Evolutionary conservation across 1,139 yeast genomes (phyloP).

Genomic region (Debaryomycetaceae sp.): DNA sequence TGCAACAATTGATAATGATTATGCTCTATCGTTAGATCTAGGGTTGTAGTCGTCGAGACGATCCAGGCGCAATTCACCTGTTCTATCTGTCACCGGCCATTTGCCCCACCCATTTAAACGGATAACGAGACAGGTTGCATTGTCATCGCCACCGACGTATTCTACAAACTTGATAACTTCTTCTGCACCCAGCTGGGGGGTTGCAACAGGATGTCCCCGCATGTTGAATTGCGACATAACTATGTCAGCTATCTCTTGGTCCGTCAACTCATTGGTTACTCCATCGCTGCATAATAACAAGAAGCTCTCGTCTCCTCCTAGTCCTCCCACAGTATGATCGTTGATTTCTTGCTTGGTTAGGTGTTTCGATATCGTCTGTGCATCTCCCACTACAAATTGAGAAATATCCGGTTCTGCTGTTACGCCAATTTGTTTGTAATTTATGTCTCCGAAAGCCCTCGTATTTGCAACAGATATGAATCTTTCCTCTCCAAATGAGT

Average conservation of each 20-base stretch:
- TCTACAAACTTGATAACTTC: slow-evolving; percentile 83
- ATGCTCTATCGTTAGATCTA: slow-evolving; percentile 13
- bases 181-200: slow-evolving; percentile 82
- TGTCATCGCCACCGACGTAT: slow-evolving; percentile 89
- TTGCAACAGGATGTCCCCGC: slow-evolving; percentile 66
- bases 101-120: slow-evolving; percentile 89
- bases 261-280: slow-evolving; percentile 71
- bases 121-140: slow-evolving; percentile 84
- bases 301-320: slow-evolving; percentile 81
- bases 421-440: slow-evolving; percentile 78
- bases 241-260: slow-evolving; percentile 89
- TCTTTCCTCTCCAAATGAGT: slow-evolving; percentile 91
- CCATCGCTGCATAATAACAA: slow-evolving; percentile 82
- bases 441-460: slow-evolving; percentile 85
- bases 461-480: slow-evolving; percentile 87
- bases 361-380: slow-evolving; percentile 26
- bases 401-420: slow-evolving; percentile 88
- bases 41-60: slow-evolving; percentile 53
- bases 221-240: slow-evolving; percentile 68
- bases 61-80: slow-evolving; percentile 77
- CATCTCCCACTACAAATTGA: slow-evolving; percentile 61
- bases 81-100: slow-evolving; percentile 82
- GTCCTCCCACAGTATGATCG: slow-evolving; percentile 44
- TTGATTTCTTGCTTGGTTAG: slow-evolving; percentile 38
- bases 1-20: background rate